phyloP scores from a whole-genome alignment of 202 grass and related monocot species.

The Carex sylvatica region DNA sequence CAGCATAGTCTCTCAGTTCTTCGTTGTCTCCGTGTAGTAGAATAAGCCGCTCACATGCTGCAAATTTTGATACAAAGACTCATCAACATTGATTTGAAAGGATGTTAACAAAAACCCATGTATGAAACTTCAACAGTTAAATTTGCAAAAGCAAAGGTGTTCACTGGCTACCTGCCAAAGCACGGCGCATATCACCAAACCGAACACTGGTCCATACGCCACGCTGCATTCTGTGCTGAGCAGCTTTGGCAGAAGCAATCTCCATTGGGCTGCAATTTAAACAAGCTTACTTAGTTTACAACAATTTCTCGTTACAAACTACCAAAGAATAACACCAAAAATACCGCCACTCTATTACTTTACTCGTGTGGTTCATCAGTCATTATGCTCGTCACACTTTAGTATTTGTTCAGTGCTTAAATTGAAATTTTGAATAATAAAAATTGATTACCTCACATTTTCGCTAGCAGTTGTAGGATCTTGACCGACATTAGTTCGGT shows the following conservation, averaged over 20 bases:
- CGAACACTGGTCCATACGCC: conserved; percentile 76
- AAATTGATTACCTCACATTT: conserved; percentile 54
- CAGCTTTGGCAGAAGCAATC: conserved; percentile 86
- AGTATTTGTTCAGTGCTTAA: not conserved
- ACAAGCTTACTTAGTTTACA: conserved; percentile 14
- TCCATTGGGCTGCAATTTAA: conserved; percentile 56
- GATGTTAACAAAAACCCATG: not conserved
- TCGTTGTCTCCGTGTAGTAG: conserved; percentile 39
- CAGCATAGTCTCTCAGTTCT: conserved; percentile 80
- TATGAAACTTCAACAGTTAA: not conserved
- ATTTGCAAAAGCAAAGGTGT: not conserved
- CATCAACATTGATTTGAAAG: not conserved
- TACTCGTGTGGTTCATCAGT: not conserved
- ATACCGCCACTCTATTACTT: not conserved
- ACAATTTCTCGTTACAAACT: not conserved
- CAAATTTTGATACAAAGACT: not conserved
- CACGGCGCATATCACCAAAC: conserved; percentile 88
- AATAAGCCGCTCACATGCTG: conserved; percentile 78
- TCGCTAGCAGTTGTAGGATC: conserved; percentile 30
- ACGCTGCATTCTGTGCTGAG: conserved; percentile 77
- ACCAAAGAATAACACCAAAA: not conserved
- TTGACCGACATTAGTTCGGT: conserved; percentile 41
- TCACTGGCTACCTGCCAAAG: conserved; percentile 59
- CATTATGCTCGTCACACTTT: not conserved
- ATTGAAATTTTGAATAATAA: not conserved